A percentile compares a stretch with the other conserved stretches of the same genome.
These are phyloP conservation scores for Cyberlindnera galapagoensis DNA, from an alignment of 805 yeast species.

Conservation along the genomic window DNA sequence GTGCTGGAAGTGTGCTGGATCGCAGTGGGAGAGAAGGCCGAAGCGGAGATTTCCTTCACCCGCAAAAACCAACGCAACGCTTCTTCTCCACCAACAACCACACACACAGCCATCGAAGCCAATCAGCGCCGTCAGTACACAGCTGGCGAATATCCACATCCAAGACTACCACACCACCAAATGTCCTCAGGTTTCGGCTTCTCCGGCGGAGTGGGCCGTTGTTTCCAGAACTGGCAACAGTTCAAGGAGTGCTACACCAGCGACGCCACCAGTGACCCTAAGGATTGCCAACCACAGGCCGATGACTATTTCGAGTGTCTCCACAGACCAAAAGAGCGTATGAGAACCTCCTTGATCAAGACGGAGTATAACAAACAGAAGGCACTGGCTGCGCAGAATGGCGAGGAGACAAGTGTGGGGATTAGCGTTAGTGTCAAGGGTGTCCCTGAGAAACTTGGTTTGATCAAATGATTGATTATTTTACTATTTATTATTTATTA, in stretches of 20 bases:
- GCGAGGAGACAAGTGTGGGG: not conserved
- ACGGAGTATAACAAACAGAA: conserved; percentile 15
- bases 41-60: no score
- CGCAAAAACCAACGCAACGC: no score
- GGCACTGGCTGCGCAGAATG: conserved; percentile 3
- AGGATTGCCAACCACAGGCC: conserved; percentile 34
- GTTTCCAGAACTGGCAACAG: conserved; percentile 38
- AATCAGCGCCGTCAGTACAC: not conserved
- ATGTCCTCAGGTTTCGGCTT: conserved; percentile 35
- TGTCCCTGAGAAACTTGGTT: conserved; percentile 20
- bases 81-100: no score
- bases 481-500: conserved; percentile 4
- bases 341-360: conserved; percentile 21
- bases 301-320: conserved; percentile 46
- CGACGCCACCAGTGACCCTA: conserved; percentile 28
- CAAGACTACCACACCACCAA: no score
- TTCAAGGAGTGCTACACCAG: conserved; percentile 41
- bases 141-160: no score
- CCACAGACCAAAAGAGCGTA: conserved; percentile 39
- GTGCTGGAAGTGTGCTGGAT: no score
- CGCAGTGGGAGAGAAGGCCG: not conserved
- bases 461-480: conserved; percentile 12
- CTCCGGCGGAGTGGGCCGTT: conserved; percentile 39
- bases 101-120: no score
- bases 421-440: conserved; percentile 11